phyloP scores from a whole-genome alignment of 225 moss, liverwort and hornwort species.

The Sphagnum tenellum region DNA sequence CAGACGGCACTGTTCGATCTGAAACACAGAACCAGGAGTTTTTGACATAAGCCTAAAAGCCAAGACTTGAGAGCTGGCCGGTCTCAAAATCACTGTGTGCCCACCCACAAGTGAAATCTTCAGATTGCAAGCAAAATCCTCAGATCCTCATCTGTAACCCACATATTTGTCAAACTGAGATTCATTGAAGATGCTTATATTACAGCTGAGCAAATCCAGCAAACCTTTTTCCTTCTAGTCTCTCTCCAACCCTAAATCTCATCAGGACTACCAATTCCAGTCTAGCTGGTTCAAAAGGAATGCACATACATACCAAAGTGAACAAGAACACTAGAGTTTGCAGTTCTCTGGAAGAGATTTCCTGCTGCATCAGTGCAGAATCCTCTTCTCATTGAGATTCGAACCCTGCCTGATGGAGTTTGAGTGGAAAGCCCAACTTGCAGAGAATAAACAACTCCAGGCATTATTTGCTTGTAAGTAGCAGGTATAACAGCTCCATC shows the following conservation, averaged over 20 bases:
- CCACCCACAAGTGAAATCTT: not conserved
- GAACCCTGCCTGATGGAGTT: constrained; percentile 38
- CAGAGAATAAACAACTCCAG: constrained; percentile 49
- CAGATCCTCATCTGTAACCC: too few species aligned
- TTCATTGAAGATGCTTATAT: not conserved
- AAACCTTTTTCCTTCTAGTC: not conserved
- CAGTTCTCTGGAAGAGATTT: constrained; percentile 49
- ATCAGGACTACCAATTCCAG: not conserved
- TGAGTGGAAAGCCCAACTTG: constrained; percentile 54
- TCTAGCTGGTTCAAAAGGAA: too few species aligned
- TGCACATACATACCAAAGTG: constrained; percentile 42
- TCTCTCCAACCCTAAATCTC: not conserved
- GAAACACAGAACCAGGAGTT: not conserved
- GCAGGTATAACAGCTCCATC: constrained; percentile 55
- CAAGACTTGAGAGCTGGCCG: not conserved
- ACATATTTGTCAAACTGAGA: too few species aligned
- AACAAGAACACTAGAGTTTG: constrained; percentile 33
- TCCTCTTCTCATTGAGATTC: constrained; percentile 19
- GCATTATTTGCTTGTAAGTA: constrained; percentile 23
- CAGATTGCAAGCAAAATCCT: too few species aligned
- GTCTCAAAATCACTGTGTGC: not conserved
- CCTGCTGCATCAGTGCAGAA: constrained; percentile 68
- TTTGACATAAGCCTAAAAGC: not conserved
- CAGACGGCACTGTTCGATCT: constrained; percentile 51
- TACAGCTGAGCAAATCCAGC: not conserved